Evolutionary conservation across 2,329 filamentous ascomycete genomes (phyloP).

Genomic region (Sporothrix variecibatus): DNA sequence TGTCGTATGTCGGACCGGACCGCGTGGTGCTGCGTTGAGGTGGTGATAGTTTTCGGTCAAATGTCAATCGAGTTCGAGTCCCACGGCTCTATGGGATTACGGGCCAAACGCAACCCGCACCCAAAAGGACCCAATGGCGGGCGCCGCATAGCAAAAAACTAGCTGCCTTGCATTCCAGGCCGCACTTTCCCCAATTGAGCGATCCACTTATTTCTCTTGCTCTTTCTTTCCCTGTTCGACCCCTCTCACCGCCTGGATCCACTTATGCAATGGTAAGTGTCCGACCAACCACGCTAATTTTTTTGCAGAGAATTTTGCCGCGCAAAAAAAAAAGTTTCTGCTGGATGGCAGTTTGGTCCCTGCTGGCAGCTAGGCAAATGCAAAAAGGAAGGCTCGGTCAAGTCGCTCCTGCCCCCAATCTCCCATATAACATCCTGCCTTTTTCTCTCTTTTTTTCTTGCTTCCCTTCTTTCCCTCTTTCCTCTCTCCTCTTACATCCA

Average conservation of each 20-base stretch:
- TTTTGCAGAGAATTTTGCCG: conserved; percentile 32
- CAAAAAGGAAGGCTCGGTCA: neutral
- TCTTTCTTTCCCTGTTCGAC: neutral
- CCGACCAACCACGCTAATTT: conserved; percentile 32
- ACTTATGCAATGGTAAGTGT: neutral
- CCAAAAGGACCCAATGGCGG: neutral
- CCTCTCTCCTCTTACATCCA: conserved; percentile 22
- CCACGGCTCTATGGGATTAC: conserved; percentile 13
- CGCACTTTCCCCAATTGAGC: neutral
- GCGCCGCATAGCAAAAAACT: neutral
- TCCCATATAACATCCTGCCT: conserved; percentile 15
- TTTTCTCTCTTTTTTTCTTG: conserved; percentile 10
- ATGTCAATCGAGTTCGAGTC: neutral
- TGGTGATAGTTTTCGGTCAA: neutral
- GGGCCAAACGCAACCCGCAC: neutral
- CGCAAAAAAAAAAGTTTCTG: conserved; percentile 32
- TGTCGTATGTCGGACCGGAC: neutral
- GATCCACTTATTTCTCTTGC: neutral
- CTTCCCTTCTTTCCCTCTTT: neutral
- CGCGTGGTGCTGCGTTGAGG: neutral
- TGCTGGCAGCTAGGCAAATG: neutral
- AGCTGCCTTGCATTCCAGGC: conserved; percentile 21
- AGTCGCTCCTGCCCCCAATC: conserved; percentile 12
- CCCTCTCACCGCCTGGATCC: conserved; percentile 35
- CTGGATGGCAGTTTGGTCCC: neutral